Conservation (phyloP, 2,329 filamentous ascomycete genomes). For the Hymenoscyphus scutula region DNA sequence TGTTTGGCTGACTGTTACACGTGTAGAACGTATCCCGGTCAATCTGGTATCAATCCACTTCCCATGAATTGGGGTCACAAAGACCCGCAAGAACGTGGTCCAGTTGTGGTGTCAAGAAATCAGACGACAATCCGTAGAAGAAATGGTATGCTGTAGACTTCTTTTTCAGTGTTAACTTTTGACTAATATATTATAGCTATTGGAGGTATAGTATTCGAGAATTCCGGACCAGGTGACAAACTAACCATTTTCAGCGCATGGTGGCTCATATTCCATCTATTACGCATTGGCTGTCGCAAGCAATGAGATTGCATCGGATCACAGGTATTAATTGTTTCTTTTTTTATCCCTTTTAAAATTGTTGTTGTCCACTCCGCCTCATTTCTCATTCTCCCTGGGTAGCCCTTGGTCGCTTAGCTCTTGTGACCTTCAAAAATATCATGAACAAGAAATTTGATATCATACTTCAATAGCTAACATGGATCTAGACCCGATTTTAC, state of each 20-base stretch:
- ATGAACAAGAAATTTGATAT: not conserved
- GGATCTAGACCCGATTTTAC: constrained; percentile 60
- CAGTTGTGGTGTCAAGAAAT: constrained; percentile 80
- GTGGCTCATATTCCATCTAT: constrained; percentile 94
- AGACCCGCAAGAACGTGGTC: constrained; percentile 73
- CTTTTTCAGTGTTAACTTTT: constrained; percentile 23
- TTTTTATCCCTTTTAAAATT: not conserved
- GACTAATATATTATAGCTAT: constrained; percentile 45
- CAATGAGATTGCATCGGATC: constrained; percentile 80
- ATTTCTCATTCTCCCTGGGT: not conserved
- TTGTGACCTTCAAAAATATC: not conserved
- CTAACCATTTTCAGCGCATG: constrained; percentile 62
- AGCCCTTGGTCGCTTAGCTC: not conserved
- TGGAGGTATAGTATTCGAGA: constrained; percentile 48
- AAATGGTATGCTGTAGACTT: constrained; percentile 59
- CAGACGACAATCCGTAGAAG: constrained; percentile 73
- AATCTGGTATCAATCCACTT: constrained; percentile 90
- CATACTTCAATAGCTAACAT: constrained; percentile 1
- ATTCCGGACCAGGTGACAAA: not conserved
- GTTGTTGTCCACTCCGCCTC: not conserved
- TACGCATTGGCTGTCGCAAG: constrained; percentile 90
- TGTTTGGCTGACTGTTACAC: constrained; percentile 16
- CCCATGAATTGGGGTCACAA: constrained; percentile 82
- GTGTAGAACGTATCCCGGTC: constrained; percentile 80
- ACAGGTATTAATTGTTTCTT: constrained; percentile 49